Evolutionary conservation across 2,329 filamentous ascomycete species (phyloP).

Genomic region (Fusarium goolgardi): DNA sequence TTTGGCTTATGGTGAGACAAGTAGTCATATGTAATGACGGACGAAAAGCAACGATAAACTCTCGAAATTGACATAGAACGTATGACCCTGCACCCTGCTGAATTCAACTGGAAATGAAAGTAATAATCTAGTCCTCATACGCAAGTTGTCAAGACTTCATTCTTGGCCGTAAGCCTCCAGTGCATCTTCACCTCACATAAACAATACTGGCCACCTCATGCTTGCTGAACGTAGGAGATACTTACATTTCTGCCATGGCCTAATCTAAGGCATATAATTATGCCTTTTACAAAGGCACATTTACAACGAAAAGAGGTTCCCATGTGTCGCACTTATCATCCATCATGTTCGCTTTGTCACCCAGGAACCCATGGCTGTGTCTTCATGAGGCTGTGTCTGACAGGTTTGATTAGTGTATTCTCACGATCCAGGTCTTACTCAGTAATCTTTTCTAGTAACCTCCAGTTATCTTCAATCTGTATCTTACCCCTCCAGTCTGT

Average conservation of each 20-base stretch:
- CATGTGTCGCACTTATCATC: not conserved
- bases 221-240: not conserved
- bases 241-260: not conserved
- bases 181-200: not conserved
- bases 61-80: not conserved
- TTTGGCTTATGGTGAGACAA: not conserved
- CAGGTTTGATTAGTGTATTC: not conserved
- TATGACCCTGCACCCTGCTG: not conserved
- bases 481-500: not conserved
- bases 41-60: not conserved
- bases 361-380: not conserved
- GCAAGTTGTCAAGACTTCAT: not conserved
- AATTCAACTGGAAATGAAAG: not conserved
- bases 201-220: not conserved
- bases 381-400: not conserved
- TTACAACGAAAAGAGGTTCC: too few species aligned
- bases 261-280: not conserved
- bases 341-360: not conserved
- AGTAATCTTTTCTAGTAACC: not conserved
- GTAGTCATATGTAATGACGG: not conserved
- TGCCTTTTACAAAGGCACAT: not conserved
- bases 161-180: not conserved
- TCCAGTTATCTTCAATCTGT: not conserved
- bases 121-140: not conserved
- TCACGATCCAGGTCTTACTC: not conserved